Evolutionary conservation across 2,329 filamentous ascomycete genomes (phyloP), one percentile per base, ranked within the genome.

Genomic region (Alternaria arbusti): DNA sequence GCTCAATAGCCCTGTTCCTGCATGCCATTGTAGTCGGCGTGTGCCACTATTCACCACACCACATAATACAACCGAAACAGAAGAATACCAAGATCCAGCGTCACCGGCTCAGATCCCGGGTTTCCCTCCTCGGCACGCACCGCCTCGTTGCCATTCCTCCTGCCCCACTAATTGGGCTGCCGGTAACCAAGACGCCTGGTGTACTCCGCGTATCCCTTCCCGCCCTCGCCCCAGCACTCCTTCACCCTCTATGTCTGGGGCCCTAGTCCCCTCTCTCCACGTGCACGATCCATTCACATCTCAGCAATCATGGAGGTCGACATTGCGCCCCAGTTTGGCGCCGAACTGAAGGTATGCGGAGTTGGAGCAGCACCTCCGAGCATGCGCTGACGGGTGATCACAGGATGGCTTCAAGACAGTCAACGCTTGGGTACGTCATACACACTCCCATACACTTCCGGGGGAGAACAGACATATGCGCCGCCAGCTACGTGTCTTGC

Each of bases 381-480:
- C 51, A 55, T 69, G 60, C 59, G 71, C 66, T 77, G 66, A 76
- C 68, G 64, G 63, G 71, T 67, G 69, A 71, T 66, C 55, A 54
- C 59, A 97, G 93, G 96, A 99, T 89, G 93, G 92, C 78, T 99
- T 97, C 86, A 97, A 96, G 82, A 89, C 93, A 17, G 94, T 96
- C 79, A 97, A 94, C 82, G 89, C 87, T 74, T 99, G 96, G 96
- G 88, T 89, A 85, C 70, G 82, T 74, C 57, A 54, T 57, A 66
- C 70, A 56, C 40, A n/a, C 65, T 62, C 23, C 44, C 32, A 54
- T 32, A 23, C 22, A 25, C 15, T 17, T 40, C 15, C 36, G 13
- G 26, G 8, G 36, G 11, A 7, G 32, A 17, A 23, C 23, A 32
- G 52, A 49, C 59, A 49, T 40, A 63, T 63, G 40, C 58, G 65